Evolutionary conservation across 768 basidiomycete species (phyloP).

Genomic region (Phylloporus sp.): DNA sequence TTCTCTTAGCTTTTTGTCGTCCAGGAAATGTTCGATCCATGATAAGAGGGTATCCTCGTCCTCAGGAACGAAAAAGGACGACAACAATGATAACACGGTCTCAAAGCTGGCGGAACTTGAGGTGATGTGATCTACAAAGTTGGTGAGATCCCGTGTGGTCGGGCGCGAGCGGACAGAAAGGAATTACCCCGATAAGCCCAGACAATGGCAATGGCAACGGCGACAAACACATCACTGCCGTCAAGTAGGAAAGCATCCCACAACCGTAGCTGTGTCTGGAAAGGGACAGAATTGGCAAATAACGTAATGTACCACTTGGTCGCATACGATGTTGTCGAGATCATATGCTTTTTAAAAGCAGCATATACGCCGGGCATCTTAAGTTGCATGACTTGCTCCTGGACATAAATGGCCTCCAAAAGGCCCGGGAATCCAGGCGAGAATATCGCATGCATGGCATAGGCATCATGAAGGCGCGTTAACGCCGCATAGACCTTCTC

Average conservation of each 20-base stretch:
- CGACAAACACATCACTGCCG: constrained; percentile 84
- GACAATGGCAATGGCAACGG: constrained; percentile 81
- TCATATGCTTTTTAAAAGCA: constrained; percentile 83
- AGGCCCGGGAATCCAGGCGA: constrained; percentile 94
- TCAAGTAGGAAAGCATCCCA: constrained; percentile 95
- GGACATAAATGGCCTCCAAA: constrained; percentile 92
- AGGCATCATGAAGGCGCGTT: constrained; percentile 85
- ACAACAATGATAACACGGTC: constrained; percentile 84
- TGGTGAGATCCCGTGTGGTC: constrained; percentile 2
- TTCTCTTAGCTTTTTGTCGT: constrained; percentile 60
- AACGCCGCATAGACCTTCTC: constrained; percentile 83
- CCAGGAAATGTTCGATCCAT: constrained; percentile 69
- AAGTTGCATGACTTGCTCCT: constrained; percentile 82
- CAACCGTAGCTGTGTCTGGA: constrained; percentile 87
- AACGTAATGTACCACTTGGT: constrained; percentile 99
- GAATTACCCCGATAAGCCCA: constrained; percentile 84
- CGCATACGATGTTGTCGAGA: constrained; percentile 91
- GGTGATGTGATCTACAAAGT: constrained; percentile 70
- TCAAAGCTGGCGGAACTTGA: constrained; percentile 81
- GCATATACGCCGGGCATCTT: constrained; percentile 88
- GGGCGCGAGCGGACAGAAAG: neutral
- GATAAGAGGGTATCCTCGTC: constrained; percentile 77
- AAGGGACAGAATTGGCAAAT: constrained; percentile 93
- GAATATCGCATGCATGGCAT: constrained; percentile 85
- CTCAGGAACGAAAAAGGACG: constrained; percentile 93